Conservation (phyloP, 2,329 filamentous ascomycete genomes). For the Diaporthe sp. region DNA sequence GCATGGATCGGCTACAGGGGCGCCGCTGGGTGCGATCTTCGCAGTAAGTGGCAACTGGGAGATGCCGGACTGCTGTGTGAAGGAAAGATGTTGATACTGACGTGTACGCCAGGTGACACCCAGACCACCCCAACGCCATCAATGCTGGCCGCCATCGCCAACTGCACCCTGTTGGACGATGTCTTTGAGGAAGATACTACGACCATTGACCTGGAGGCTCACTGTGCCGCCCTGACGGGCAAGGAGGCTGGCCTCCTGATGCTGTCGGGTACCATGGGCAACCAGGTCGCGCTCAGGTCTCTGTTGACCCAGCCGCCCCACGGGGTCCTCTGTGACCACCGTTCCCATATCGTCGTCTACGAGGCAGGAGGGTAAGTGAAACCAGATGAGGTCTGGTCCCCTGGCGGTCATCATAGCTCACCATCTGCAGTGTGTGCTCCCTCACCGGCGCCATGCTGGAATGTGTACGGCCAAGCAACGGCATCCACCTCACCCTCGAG, state of each 20-base stretch:
- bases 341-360: constrained; percentile 79
- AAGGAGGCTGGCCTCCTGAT: constrained; percentile 85
- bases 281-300: constrained; percentile 84
- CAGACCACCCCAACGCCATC: constrained; percentile 79
- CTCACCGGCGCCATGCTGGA: constrained; percentile 78
- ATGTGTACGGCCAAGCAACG: constrained; percentile 75
- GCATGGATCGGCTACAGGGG: constrained; percentile 52
- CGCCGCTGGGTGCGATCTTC: constrained; percentile 51
- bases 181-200: constrained; percentile 84
- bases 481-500: constrained; percentile 78
- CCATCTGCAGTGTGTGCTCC: constrained; percentile 67
- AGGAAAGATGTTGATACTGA: background rate
- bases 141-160: constrained; percentile 84
- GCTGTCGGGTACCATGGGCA: constrained; percentile 93
- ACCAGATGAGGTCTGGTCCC: background rate
- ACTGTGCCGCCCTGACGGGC: constrained; percentile 77
- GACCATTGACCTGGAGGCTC: constrained; percentile 79
- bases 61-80: background rate
- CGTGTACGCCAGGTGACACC: constrained; percentile 54
- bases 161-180: constrained; percentile 83
- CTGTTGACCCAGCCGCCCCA: constrained; percentile 85
- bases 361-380: constrained; percentile 68
- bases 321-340: constrained; percentile 80
- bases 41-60: constrained; percentile 46
- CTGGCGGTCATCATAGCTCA: background rate